Evolutionary conservation across 108 stramenopile genomes (phyloP).

Genomic region (Parietichytrium sp.): DNA sequence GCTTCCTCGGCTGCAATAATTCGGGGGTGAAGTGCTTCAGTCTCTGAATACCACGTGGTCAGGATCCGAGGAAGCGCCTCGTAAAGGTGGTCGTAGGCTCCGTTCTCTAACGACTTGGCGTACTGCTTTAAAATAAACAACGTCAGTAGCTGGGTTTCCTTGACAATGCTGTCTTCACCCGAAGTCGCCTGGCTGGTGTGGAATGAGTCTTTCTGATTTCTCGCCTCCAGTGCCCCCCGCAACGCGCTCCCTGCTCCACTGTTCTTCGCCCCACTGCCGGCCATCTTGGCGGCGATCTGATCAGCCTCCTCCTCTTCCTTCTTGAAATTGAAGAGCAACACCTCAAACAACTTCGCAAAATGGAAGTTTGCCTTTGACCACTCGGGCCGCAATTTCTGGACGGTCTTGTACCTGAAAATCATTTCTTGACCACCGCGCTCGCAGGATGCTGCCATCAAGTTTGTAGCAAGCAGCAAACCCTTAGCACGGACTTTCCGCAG

Average conservation of each 20-base stretch:
- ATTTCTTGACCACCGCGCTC: background rate
- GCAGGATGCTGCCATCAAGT: background rate
- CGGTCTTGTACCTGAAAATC: background rate
- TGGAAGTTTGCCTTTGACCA: background rate
- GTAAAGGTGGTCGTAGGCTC: background rate
- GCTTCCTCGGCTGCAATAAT: background rate
- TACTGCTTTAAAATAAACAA: conserved; percentile 21
- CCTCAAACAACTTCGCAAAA: background rate
- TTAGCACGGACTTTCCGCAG: background rate
- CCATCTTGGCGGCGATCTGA: too few species aligned
- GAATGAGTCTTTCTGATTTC: too few species aligned
- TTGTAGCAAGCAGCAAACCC: background rate
- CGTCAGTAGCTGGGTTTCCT: background rate
- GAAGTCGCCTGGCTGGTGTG: too few species aligned
- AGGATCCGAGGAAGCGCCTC: conserved; percentile 44
- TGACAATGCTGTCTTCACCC: too few species aligned
- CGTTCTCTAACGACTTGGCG: conserved; percentile 35
- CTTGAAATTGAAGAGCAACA: background rate
- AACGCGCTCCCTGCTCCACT: background rate
- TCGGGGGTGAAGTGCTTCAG: background rate
- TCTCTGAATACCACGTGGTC: conserved; percentile 37
- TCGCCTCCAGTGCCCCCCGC: background rate
- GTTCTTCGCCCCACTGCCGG: background rate
- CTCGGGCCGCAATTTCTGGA: background rate
- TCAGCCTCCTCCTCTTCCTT: background rate